These are phyloP conservation scores for Pulveroboletus ravenelii DNA, from an alignment of 768 basidiomycete species.

Conservation along the genomic window DNA sequence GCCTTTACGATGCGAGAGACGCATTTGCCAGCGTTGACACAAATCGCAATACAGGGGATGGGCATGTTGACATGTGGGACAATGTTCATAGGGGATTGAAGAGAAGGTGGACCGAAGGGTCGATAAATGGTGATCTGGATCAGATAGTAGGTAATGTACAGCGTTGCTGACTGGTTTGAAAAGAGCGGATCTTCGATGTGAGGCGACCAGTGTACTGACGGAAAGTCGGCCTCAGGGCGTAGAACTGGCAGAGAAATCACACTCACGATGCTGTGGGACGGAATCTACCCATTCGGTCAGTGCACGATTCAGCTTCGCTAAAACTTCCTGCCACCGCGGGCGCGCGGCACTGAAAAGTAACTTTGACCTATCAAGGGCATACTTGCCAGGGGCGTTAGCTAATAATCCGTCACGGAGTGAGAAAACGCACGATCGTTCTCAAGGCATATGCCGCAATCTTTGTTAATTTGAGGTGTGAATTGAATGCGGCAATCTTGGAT, in stretches of 20 bases:
- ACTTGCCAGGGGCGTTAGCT: slow-evolving; percentile 33
- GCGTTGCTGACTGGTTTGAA: slow-evolving; percentile 52
- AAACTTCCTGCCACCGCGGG: slow-evolving; percentile 52
- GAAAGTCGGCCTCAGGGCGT: not conserved
- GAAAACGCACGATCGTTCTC: slow-evolving; percentile 56
- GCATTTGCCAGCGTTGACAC: slow-evolving; percentile 57
- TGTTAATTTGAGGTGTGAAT: slow-evolving; percentile 57
- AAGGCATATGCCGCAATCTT: slow-evolving; percentile 67
- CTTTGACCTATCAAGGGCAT: slow-evolving; percentile 66
- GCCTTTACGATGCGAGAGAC: slow-evolving; percentile 56
- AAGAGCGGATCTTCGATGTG: slow-evolving; percentile 43
- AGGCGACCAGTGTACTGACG: slow-evolving; percentile 56
- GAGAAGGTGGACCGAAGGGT: slow-evolving; percentile 52
- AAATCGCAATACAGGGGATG: slow-evolving; percentile 53
- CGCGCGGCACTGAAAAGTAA: slow-evolving; percentile 48
- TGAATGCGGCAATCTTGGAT: slow-evolving; percentile 56
- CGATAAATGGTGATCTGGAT: slow-evolving; percentile 65
- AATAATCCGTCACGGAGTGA: not conserved
- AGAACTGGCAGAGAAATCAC: not conserved
- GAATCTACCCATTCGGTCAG: slow-evolving; percentile 69
- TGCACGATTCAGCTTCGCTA: slow-evolving; percentile 63
- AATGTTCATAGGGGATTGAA: slow-evolving; percentile 21
- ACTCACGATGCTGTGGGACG: slow-evolving; percentile 63
- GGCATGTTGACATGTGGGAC: slow-evolving; percentile 29
- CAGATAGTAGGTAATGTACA: slow-evolving; percentile 58